Percentiles rank a stretch among this genome's conserved stretches.
These are phyloP conservation scores for Takashimella koratensis DNA, from an alignment of 1,284 basidiomycete species.

Conservation along the genomic window DNA sequence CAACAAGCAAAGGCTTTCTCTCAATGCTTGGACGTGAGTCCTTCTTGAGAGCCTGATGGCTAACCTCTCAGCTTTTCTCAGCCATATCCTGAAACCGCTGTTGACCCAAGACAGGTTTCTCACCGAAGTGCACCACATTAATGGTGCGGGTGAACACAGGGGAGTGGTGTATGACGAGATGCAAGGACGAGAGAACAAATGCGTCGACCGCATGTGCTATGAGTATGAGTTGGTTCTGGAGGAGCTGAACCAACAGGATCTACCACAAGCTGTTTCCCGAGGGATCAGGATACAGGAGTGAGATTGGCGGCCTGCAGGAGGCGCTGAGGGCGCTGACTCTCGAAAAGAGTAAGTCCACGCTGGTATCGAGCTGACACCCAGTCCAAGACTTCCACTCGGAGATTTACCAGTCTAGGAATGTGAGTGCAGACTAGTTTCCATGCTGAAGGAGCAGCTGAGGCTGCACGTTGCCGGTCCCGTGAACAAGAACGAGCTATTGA, in stretches of 20 bases:
- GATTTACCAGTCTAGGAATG: constrained; percentile 94
- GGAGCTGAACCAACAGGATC: constrained; percentile 56
- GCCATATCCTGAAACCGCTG: constrained; percentile 96
- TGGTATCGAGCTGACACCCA: constrained; percentile 41
- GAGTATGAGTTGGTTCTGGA: too few relatives aligned
- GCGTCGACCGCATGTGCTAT: constrained; percentile 83
- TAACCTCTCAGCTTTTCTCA: constrained; percentile 95
- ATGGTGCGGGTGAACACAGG: constrained; percentile 82
- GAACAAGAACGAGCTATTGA: constrained; percentile 53
- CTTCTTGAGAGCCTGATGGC: too few relatives aligned
- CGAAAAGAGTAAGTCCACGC: constrained; percentile 69
- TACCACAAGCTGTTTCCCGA: constrained; percentile 76
- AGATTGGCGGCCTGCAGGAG: constrained; percentile 95
- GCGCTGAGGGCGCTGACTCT: constrained; percentile 80
- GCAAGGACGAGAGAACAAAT: constrained; percentile 94
- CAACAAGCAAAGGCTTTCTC: constrained; percentile 92
- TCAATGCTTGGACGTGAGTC: too few relatives aligned
- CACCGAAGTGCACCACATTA: constrained; percentile 93
- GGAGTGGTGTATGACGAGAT: constrained; percentile 98
- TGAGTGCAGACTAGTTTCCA: constrained; percentile 59
- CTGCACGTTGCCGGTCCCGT: constrained; percentile 55
- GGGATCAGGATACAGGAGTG: constrained; percentile 86
- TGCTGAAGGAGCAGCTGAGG: constrained; percentile 47
- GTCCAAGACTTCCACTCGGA: constrained; percentile 84
- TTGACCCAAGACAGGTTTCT: constrained; percentile 85